Evolutionary conservation across 139 green algal species (phyloP), one percentile per base, ranked within the genome.

Genomic region (Coelastrella sp.): DNA sequence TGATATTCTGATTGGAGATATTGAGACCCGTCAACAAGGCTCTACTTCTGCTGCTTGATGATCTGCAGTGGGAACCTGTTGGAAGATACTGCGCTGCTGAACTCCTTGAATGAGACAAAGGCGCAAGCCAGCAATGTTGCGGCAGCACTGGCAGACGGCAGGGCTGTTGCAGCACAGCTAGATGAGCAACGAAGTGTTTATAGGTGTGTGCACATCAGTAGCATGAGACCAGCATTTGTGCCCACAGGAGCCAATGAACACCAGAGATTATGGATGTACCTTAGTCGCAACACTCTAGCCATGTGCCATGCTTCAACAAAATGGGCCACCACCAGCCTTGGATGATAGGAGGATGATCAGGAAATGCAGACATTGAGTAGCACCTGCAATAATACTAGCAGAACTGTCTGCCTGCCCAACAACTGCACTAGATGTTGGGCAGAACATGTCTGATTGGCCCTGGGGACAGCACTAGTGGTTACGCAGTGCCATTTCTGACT

Each of bases 41-140:
- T 32, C 13, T 7, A 67, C 59, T 67, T 67, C 27, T 32, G 7
- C 7, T 67, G 59, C 59, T 64, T 64, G 4, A 32, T n/a, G 6
- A 9, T 64, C 17, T 64, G 71, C 68, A 87, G 66, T 32, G 93
- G 94, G 59, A 95, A 94, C 85, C 81, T 96, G 41, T 89, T 96
- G 51, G 94, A 96, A 64, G 96, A 98, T 85, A 86, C 92, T 64
- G 89, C 89, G 41, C 91, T 98, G 69, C 87, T 97, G 79, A 72
- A 91, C 25, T 93, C 86, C 37, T 89, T 98, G 25, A 93, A 96
- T 45, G 89, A 95, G 69, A 93, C 95, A 71, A 96, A 97, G 88
- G 84, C 84, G 40, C 92, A 94, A 66, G 84, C 79, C 38, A 79
- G 50, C 30, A 93, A 84, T 23, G 92, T 96, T 43, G 81, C 86